Evolutionary conservation across 495 filamentous ascomycete species (phyloP), one percentile per base, ranked within the genome.

Genomic region (Aspergillus incahuasiensis): DNA sequence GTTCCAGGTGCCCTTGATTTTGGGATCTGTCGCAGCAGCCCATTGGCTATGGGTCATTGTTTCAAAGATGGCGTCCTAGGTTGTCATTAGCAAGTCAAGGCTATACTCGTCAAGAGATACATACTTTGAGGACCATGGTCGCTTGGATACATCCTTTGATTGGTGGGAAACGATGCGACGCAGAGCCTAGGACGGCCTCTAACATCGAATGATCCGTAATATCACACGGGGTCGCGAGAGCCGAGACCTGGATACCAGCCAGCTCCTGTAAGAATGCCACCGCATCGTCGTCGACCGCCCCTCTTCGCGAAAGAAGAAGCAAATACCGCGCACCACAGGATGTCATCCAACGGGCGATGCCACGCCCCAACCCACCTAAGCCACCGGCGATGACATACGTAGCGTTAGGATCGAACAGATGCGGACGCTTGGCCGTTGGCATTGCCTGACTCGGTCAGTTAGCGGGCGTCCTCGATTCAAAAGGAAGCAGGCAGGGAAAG

Each of bases 311-410:
- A 12, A 70, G 58, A 0, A 72, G 35, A 9, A 68, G 59, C 13
- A 75, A 30, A 18, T 68, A 48, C 20, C 58, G 46, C 6, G 71
- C 75, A 12, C 73, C 72, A 0, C 57, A 58, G 13, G 53, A 48
- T 6, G 62, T 65, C 68, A 79, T 72, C 73, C 74, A 78, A 6
- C 55, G 56, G 7, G 70, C 60, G 15, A 75, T 35, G 32, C 61
- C 69, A 5, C 71, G 66, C 7, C 76, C 75, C 3, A 75, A 25
- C 1, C 71, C 73, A 20, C 74, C 75, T 13, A 77, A 62, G 1
- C 76, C 74, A 20, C 76, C 76, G 3, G 71, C 65, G 43, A 70
- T 62, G 9, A 72, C 38, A 45, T 61, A 72, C 11, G 63, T 45
- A 15, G 57, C 55, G 38, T 58, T 41, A 1, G 20, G 12, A 7